These are phyloP conservation scores for Pisolithus orientalis DNA, from an alignment of 768 basidiomycete species.

Conservation along the genomic window DNA sequence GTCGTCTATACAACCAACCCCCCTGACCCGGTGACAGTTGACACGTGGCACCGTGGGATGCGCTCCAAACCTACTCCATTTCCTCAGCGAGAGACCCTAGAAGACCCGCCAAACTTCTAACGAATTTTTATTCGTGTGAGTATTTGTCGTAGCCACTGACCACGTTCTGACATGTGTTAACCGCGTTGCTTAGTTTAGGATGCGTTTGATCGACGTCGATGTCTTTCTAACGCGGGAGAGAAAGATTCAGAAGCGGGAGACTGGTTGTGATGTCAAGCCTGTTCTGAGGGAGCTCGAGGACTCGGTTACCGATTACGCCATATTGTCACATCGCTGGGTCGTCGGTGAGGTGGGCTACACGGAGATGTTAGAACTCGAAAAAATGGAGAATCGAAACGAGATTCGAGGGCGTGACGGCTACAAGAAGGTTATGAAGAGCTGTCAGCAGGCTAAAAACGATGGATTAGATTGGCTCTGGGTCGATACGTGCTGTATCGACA, in stretches of 20 bases:
- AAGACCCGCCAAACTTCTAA: too few relatives aligned
- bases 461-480: neutral
- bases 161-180: too few relatives aligned
- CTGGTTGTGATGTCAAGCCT: too few relatives aligned
- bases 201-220: neutral
- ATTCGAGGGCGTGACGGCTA: neutral
- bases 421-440: neutral
- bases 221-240: neutral
- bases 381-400: neutral
- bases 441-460: constrained; percentile 1
- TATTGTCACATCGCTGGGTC: neutral
- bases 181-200: neutral
- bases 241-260: neutral
- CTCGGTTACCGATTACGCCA: neutral
- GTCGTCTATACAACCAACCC: too few relatives aligned
- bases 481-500: too few relatives aligned
- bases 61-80: too few relatives aligned
- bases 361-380: neutral
- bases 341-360: neutral
- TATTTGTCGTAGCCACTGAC: too few relatives aligned
- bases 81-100: too few relatives aligned
- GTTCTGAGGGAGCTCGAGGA: neutral
- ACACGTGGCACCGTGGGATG: too few relatives aligned
- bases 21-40: too few relatives aligned
- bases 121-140: too few relatives aligned